Percentiles rank a stretch among this genome's conserved stretches.
phyloP scores from a whole-genome alignment of 768 basidiomycete genomes.

The Lentinula sp. region DNA sequence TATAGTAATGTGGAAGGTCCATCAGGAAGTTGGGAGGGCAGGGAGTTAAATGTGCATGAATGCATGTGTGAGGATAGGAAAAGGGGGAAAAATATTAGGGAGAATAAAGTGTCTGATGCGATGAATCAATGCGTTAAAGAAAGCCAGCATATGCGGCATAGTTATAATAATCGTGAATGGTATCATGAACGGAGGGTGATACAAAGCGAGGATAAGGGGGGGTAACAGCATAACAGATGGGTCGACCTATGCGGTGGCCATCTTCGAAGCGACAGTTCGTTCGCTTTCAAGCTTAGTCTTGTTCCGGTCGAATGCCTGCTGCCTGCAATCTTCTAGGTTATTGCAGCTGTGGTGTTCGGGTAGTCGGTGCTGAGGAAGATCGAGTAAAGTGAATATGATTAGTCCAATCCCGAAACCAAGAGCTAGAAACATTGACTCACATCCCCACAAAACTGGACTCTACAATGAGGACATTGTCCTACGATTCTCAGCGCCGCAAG shows the following conservation, averaged over 20 bases:
- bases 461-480: slow-evolving; percentile 80
- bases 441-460: slow-evolving; percentile 67
- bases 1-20: not conserved
- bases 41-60: not conserved
- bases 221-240: not conserved
- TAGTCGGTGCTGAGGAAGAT: slow-evolving; percentile 63
- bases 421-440: slow-evolving; percentile 36
- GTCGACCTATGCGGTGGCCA: slow-evolving; percentile 58
- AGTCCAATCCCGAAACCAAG: slow-evolving; percentile 5
- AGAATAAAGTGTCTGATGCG: not conserved
- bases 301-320: slow-evolving; percentile 85
- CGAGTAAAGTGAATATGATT: slow-evolving; percentile 13
- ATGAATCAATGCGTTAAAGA: not conserved
- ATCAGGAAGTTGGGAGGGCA: not conserved
- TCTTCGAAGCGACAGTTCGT: slow-evolving; percentile 81
- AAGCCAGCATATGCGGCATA: not conserved
- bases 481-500: slow-evolving; percentile 79
- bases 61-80: not conserved
- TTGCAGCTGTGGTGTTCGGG: slow-evolving; percentile 86
- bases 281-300: slow-evolving; percentile 86
- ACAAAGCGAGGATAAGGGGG: not conserved
- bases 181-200: not conserved
- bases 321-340: slow-evolving; percentile 78
- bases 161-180: not conserved
- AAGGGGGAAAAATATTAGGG: not conserved